Base-by-base conservation (phyloP, 1,139 yeast species). In the Groenewaldozyma sp. region DNA sequence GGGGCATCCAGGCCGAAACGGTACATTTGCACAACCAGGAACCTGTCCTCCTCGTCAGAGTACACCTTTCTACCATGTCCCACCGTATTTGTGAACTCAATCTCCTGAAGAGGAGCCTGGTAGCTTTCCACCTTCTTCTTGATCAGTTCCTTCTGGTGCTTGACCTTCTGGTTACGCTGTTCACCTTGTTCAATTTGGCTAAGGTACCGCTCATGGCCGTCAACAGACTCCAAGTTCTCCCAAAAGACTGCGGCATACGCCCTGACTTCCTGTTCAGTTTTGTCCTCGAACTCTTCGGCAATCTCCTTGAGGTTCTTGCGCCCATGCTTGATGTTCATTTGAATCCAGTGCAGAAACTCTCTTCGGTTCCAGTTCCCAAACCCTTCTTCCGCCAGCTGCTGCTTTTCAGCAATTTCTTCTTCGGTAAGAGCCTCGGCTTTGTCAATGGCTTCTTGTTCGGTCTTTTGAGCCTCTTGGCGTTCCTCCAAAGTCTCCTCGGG, bases 171-270 rank as follows among this genome's bases (percentile, higher is more conserved):
- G 16, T 76, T 63, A 54, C 83, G 83, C 64, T 78, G 82, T 56
- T 88, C 96, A 46, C 95, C 94, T 29, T 81, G 70, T 54, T 87
- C 95, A 42, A 91, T 86, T 54, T 84, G 94, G n/a, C 78, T 61
- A 39, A 87, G 59, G 57, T 87, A 86, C 55, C 86, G 81, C 45
- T 87, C 95, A 58, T 79, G 73, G 0, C 96, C 96, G 22, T 83
- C 94, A 36, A 91, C 76, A 51, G 76, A 79, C 17, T 65, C 65
- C 56, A 76, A 81, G 21, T 82, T 68, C 34, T 67, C 61, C 95
- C 95, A 88, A 54, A 91, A 91, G 2, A 70, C 79, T 32, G 69
- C 65, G 43, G 81, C 68, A 56, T 91, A 91, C 35, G 67, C 61
- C 47, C 71, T 70, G 2, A 91, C 82, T 38, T 91, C 96, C 3